A percentile compares a stretch with the other conserved stretches of the same genome.
Conservation (phyloP, 2,329 filamentous ascomycete species). For the Lasiodiplodia citricola region DNA sequence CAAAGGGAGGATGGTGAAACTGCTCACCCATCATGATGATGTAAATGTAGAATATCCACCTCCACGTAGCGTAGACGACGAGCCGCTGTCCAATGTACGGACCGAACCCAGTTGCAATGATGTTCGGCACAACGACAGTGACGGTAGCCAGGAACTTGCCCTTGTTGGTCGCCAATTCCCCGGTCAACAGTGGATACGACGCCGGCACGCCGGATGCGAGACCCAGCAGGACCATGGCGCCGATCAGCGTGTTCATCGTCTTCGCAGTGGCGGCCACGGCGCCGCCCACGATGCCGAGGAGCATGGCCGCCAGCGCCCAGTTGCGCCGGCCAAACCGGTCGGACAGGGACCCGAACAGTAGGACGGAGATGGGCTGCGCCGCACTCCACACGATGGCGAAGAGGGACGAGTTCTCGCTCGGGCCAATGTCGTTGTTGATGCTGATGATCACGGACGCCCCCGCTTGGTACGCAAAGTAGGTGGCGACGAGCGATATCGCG, state of each 20-base stretch:
- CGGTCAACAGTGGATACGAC: conserved; percentile 37
- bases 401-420: conserved; percentile 36
- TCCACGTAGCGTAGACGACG: conserved; percentile 44
- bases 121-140: conserved; percentile 30
- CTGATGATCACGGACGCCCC: conserved; percentile 19
- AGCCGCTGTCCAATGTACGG: conserved; percentile 52
- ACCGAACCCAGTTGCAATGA: conserved; percentile 47
- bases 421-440: conserved; percentile 38
- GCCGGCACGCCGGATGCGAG: conserved; percentile 37
- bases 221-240: conserved; percentile 37
- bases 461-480: conserved; percentile 32
- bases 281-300: conserved; percentile 34
- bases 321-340: conserved; percentile 37
- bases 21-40: conserved; percentile 45
- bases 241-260: conserved; percentile 39
- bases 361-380: conserved; percentile 33
- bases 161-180: conserved; percentile 45
- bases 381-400: conserved; percentile 38
- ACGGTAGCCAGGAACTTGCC: conserved; percentile 34
- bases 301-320: conserved; percentile 33
- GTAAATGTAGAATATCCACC: conserved; percentile 57
- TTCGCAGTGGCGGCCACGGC: conserved; percentile 39
- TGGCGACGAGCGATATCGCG: conserved; percentile 29
- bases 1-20: conserved; percentile 29
- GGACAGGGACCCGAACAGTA: conserved; percentile 35